Conservation (phyloP, 78 protist species). For the Dictyostelium discoideum region DNA sequence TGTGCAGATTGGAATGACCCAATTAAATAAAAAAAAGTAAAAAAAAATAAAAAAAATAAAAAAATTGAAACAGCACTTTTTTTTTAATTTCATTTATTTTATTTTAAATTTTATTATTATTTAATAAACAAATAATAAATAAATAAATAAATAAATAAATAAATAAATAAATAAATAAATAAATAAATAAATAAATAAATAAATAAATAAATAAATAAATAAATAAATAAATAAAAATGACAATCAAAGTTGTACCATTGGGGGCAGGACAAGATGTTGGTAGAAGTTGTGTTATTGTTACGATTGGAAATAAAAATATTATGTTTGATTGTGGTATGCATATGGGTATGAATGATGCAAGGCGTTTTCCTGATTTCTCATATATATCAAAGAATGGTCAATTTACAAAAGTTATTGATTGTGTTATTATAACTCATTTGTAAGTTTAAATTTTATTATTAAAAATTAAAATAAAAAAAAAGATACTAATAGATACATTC, state of each 20-base stretch:
- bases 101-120: not conserved
- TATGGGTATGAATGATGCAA: slow-evolving; percentile 95
- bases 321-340: slow-evolving; percentile 99
- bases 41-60: too few relatives aligned
- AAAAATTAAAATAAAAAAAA: not conserved
- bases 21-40: too few relatives aligned
- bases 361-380: slow-evolving; percentile 96
- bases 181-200: too few relatives aligned
- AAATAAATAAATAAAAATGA: slow-evolving; percentile 25
- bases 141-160: too few relatives aligned
- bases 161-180: too few relatives aligned
- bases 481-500: too few relatives aligned
- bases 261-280: slow-evolving; percentile 98
- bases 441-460: not conserved
- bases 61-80: too few relatives aligned
- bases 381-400: slow-evolving; percentile 81
- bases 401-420: slow-evolving; percentile 71
- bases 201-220: too few relatives aligned
- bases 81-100: not conserved
- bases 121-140: too few relatives aligned
- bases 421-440: slow-evolving; percentile 93
- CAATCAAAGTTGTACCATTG: slow-evolving; percentile 81
- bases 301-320: slow-evolving; percentile 91
- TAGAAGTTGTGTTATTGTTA: slow-evolving; percentile 94
- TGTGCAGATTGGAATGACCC: too few relatives aligned